phyloP scores from a whole-genome alignment of 2,329 filamentous ascomycete species.

The Fragosphaeria purpurea region DNA sequence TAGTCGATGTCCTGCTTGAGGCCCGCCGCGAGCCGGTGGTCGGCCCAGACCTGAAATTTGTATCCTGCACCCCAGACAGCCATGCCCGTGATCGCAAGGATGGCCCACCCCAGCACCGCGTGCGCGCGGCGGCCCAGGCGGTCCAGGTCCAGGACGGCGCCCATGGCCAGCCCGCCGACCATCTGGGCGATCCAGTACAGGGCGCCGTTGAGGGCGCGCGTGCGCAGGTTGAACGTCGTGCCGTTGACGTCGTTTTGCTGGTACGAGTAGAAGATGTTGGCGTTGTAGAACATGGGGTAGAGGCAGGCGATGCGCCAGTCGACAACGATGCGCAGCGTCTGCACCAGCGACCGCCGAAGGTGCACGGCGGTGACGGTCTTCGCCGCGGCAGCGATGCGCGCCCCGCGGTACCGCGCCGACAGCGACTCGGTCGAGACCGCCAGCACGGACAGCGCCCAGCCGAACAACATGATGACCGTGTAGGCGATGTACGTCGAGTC shows the following conservation, averaged over 20 bases:
- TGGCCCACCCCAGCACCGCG: conserved; percentile 33
- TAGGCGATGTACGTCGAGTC: conserved; percentile 14
- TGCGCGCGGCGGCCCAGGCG: conserved; percentile 33
- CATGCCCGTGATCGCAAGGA: conserved; percentile 39
- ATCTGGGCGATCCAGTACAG: conserved; percentile 49
- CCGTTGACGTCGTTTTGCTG: conserved; percentile 47
- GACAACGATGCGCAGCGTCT: conserved; percentile 26
- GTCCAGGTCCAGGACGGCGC: conserved; percentile 33
- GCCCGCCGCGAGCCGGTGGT: conserved; percentile 23
- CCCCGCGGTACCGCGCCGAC: conserved; percentile 5
- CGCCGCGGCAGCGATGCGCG: background rate
- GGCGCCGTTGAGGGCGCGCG: conserved; percentile 43
- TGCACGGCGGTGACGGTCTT: conserved; percentile 17
- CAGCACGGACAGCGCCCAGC: conserved; percentile 49
- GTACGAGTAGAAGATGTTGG: conserved; percentile 51
- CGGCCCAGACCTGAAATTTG: conserved; percentile 51
- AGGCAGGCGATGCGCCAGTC: conserved; percentile 41
- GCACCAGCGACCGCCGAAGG: conserved; percentile 26
- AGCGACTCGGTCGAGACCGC: conserved; percentile 37
- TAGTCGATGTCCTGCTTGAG: conserved; percentile 30
- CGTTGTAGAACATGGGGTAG: conserved; percentile 72
- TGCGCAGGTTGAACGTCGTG: conserved; percentile 42
- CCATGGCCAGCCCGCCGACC: conserved; percentile 39
- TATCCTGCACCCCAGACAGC: conserved; percentile 53
- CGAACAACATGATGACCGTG: conserved; percentile 12